A percentile compares a stretch with the other conserved stretches of the same genome.
phyloP scores from a whole-genome alignment of 2,329 filamentous ascomycete species.

The Alternaria gansuensis region DNA sequence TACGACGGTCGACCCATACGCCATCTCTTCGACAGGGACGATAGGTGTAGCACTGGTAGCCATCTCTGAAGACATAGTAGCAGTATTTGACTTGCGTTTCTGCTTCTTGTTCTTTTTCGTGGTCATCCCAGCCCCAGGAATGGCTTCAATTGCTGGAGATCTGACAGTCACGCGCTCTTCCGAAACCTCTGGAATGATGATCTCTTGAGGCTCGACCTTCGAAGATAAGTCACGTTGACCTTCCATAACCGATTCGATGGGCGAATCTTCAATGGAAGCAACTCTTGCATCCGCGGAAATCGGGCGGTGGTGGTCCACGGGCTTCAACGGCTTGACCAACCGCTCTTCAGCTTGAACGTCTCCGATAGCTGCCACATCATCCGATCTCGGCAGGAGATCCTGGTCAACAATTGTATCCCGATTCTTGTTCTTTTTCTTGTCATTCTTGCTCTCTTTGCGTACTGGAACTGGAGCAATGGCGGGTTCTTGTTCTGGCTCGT shows the following conservation, averaged over 20 bases:
- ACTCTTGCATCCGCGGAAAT: background rate
- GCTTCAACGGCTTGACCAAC: background rate
- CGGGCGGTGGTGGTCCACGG: background rate
- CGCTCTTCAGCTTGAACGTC: slow-evolving; percentile 3
- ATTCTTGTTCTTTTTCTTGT: slow-evolving; percentile 45
- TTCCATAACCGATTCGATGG: background rate
- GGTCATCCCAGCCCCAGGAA: slow-evolving; percentile 7
- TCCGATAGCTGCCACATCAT: slow-evolving; percentile 12
- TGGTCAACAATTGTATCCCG: slow-evolving; percentile 12
- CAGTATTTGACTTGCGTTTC: slow-evolving; percentile 29
- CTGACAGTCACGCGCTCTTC: slow-evolving; percentile 1
- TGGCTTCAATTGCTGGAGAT: slow-evolving; percentile 4
- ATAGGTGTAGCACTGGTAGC: background rate
- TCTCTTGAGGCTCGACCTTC: background rate
- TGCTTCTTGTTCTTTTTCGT: slow-evolving; percentile 32
- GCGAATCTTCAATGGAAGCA: background rate
- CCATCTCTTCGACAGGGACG: slow-evolving; percentile 1
- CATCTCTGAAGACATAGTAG: slow-evolving; percentile 11
- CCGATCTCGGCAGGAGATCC: slow-evolving; percentile 14
- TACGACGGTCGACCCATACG: background rate
- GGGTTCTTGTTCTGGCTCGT: slow-evolving; percentile 20
- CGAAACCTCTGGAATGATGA: background rate
- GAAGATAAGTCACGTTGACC: background rate
- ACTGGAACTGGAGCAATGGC: slow-evolving; percentile 26
- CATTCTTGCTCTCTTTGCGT: slow-evolving; percentile 43